These are phyloP conservation scores for Homolaphlyctis polyrhiza DNA, from an alignment of 371 early-diverging fungal species.

Conservation along the genomic window DNA sequence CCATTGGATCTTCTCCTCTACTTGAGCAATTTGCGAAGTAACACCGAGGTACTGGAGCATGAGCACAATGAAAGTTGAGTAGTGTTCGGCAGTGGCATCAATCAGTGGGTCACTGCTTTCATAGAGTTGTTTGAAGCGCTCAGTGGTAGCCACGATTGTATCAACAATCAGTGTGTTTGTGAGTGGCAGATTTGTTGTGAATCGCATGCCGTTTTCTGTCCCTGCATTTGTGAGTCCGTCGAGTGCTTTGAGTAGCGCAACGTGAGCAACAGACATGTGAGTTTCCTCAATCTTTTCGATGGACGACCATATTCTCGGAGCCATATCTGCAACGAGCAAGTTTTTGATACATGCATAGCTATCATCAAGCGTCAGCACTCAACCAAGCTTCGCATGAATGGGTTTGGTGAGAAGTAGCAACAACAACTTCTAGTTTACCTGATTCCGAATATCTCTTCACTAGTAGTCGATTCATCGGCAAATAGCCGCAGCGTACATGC, in stretches of 20 bases:
- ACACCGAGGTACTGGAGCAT: background rate
- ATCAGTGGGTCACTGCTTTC: background rate
- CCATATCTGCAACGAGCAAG: background rate
- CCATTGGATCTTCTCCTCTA: background rate
- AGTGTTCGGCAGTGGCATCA: background rate
- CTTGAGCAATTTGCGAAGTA: background rate
- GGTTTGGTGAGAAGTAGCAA: no score
- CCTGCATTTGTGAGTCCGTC: background rate
- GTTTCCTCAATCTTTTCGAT: background rate
- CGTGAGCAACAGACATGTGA: background rate
- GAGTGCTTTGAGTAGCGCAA: background rate
- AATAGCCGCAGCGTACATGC: background rate
- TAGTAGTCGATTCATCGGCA: background rate
- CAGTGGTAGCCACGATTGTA: background rate
- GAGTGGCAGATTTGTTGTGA: background rate
- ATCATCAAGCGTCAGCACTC: no score
- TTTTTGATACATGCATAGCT: background rate
- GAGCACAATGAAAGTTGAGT: conserved; percentile 1
- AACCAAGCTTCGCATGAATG: no score
- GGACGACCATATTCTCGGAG: background rate
- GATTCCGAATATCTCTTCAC: background rate
- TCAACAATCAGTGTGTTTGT: background rate
- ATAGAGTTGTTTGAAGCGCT: background rate
- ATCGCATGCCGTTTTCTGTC: background rate
- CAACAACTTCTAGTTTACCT: background rate